phyloP scores from a whole-genome alignment of 208 protist genomes.

The Naegleria fowleri region DNA sequence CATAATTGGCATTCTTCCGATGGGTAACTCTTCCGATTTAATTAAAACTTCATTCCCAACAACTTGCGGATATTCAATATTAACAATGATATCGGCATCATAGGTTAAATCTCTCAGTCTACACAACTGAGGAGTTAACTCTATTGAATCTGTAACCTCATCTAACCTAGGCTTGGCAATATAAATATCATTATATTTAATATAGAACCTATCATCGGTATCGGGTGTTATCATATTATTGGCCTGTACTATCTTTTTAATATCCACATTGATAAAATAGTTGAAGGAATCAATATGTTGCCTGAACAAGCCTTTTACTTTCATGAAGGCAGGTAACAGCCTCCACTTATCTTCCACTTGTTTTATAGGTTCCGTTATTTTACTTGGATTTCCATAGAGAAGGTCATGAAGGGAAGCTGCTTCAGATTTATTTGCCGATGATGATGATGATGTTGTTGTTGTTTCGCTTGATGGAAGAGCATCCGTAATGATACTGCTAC shows the following conservation, averaged over 20 bases:
- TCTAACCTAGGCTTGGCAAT: constrained; percentile 52
- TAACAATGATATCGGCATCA: constrained; percentile 71
- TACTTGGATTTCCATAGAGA: constrained; percentile 20
- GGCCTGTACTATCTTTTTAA: constrained; percentile 79
- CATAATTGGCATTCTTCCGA: constrained; percentile 99
- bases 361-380: constrained; percentile 48
- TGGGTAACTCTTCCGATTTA: constrained; percentile 67
- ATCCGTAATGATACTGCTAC: too few species aligned
- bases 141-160: constrained; percentile 45
- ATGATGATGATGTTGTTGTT: neutral
- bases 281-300: constrained; percentile 91
- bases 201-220: constrained; percentile 63
- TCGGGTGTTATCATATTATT: constrained; percentile 72
- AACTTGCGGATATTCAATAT: constrained; percentile 66
- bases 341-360: constrained; percentile 75
- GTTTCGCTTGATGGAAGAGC: too few species aligned
- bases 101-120: constrained; percentile 94
- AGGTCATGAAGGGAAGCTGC: neutral
- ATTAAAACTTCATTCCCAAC: constrained; percentile 50
- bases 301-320: constrained; percentile 74
- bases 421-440: neutral
- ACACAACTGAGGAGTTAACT: constrained; percentile 78
- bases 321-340: constrained; percentile 81
- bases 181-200: constrained; percentile 57
- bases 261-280: constrained; percentile 83